Evolutionary conservation across 1,139 yeast species (phyloP).

Genomic region (Hemisphaericaspora subhashii): DNA sequence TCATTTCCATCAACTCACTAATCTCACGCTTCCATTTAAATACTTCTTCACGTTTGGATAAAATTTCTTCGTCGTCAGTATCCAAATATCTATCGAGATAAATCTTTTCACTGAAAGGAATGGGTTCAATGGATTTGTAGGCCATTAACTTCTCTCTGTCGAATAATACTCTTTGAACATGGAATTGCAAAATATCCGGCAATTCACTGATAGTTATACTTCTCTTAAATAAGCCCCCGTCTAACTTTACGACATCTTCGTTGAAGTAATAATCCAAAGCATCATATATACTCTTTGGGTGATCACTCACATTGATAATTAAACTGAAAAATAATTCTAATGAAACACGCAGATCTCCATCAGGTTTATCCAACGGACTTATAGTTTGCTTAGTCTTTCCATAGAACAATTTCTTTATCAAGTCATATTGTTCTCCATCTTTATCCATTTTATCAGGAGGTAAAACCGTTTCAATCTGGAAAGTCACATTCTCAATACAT

Average conservation of each 20-base stretch:
- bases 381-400: constrained; percentile 58
- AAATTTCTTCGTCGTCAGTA: constrained; percentile 58
- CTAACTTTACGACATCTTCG: constrained; percentile 69
- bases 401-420: constrained; percentile 75
- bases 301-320: constrained; percentile 82
- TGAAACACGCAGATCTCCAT: constrained; percentile 56
- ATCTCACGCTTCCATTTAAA: constrained; percentile 64
- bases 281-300: constrained; percentile 85
- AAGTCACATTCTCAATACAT: constrained; percentile 92
- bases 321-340: constrained; percentile 77
- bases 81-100: constrained; percentile 88
- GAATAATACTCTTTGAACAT: constrained; percentile 89
- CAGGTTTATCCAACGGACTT: constrained; percentile 27
- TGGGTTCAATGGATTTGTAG: constrained; percentile 77
- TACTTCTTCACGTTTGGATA: constrained; percentile 57
- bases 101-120: constrained; percentile 74
- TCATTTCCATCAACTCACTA: constrained; percentile 40
- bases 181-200: constrained; percentile 85
- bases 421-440: constrained; percentile 81
- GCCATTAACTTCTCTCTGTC: constrained; percentile 74
- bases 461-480: constrained; percentile 88
- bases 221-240: constrained; percentile 73
- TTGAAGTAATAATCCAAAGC: constrained; percentile 84
- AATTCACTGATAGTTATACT: constrained; percentile 66
- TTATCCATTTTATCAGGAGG: constrained; percentile 64